Conservation (phyloP, 1,139 yeast genomes). For the Protomyces arabidopsidicola region DNA sequence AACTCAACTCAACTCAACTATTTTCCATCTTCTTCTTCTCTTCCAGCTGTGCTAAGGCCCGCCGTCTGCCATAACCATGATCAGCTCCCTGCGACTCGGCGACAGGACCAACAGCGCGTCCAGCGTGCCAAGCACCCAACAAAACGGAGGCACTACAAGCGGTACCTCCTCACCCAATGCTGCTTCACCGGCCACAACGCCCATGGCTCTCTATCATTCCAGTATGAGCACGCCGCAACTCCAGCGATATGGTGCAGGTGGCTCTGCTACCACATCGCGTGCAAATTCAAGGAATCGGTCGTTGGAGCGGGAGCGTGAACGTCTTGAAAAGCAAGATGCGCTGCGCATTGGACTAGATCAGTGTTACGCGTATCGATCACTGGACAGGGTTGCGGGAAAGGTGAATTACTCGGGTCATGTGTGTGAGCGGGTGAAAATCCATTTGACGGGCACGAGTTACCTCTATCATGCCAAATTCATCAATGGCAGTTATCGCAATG, state of each 20-base stretch:
- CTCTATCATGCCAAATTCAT: slow-evolving; percentile 13
- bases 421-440: slow-evolving; percentile 12
- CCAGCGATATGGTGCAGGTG: not conserved
- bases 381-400: slow-evolving; percentile 16
- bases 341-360: slow-evolving; percentile 14
- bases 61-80: not conserved
- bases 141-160: not conserved
- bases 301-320: not conserved
- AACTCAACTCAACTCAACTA: too few species aligned
- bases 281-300: not conserved
- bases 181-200: not conserved
- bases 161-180: not conserved
- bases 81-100: not conserved
- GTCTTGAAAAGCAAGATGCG: not conserved
- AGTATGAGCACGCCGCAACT: not conserved
- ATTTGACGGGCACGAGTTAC: slow-evolving; percentile 15
- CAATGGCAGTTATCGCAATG: slow-evolving; percentile 17
- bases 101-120: not conserved
- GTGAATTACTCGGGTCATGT: slow-evolving; percentile 1
- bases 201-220: not conserved
- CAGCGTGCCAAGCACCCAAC: not conserved
- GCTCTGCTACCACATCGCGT: not conserved
- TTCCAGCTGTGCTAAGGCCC: not conserved
- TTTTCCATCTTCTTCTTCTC: not conserved
- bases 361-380: slow-evolving; percentile 20